Evolutionary conservation across 1,139 yeast genomes (phyloP), one percentile per base, ranked within the genome.

Genomic region (Nakaseomyces kungkrabaensis): DNA sequence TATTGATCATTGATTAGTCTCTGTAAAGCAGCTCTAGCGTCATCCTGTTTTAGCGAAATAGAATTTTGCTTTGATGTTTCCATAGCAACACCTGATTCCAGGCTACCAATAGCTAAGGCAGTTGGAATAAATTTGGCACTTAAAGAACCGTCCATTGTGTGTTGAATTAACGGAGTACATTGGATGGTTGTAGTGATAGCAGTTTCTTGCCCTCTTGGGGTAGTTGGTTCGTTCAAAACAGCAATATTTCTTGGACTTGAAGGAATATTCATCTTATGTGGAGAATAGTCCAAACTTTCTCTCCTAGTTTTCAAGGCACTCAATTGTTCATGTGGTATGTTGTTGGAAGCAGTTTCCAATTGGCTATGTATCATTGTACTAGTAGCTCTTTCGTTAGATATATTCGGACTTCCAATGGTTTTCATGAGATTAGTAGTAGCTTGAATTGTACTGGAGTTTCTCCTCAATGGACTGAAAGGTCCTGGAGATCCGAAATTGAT

Each of bases 141-240:
- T 43, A 61, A 48, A 5, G 63, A 59, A n/a, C 63, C 65, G 50
- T 57, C 55, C 65, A 61, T 61, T 6, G 65, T 57, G 37, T 59
- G 62, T 50, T 61, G 64, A 17, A 61, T 60, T 29, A 60, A 50
- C 10, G 65, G 65, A 5, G 65, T 61, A 38, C 60, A 58, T 46
- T 59, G 59, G 6, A 57, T 54, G 40, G 56, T 50, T 22, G 54
- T 45, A 8, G 58, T 48, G 22, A 51, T 31, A 31, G 54, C 48
- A 6, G 48, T 44, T 10, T 50, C 53, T 27, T 51, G 52, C 11
- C 51, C 40, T 27, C 50, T 51, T 24, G 60, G 61, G 8, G 63
- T 59, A 5, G 59, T 49, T 3, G 60, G 61, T 43, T 54, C 53
- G 26, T 43, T 41, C 25, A 29, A 25, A 4, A 25, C 33, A 34